Base-by-base conservation (phyloP, 768 basidiomycete genomes). In the Omphalotus guepiniiformis region DNA sequence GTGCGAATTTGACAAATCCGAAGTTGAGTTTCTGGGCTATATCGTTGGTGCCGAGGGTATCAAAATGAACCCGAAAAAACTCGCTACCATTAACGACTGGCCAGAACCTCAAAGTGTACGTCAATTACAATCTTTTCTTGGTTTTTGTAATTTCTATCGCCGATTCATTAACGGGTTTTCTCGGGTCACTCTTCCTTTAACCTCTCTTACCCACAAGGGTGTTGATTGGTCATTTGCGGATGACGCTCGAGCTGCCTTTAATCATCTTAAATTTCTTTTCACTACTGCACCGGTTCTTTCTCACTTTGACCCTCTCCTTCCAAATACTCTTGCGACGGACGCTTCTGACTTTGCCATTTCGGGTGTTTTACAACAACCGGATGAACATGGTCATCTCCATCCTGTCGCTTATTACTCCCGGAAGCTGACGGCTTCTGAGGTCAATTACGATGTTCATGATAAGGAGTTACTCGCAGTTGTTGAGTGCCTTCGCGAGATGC, bases 1-100 rank as follows among this genome's bases (percentile, higher is more conserved):
- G 48, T 74, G 59, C 50, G 58, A 66, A 40, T 75, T 72, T 47
- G 57, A 71, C 53, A 52, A 55, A 6, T 30, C 57, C 4, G 47
- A 61, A 15, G 66, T 75, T 8, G 65, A 72, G 40, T 75, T 68
- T 56, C 62, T 76, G 1, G 70, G 75, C 3, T 68, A 66, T 49
- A 53, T 75, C 12, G 28, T 44, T 19, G 19, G 50, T 30, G 29
- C 56, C 7, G 53, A 54, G 1, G 54, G 63, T 11, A 47, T 74
- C 34, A 26, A 53, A 11, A 75, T 75, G 71, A 65, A 72, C 38
- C 61, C 63, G 0, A 51, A n/a, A n/a, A n/a, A n/a, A n/a, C n/a
- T n/a, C n/a, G n/a, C n/a, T n/a, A n/a, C n/a, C n/a, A n/a, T n/a
- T n/a, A n/a, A n/a, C n/a, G n/a, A n/a, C n/a, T n/a, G n/a, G n/a